Conservation (phyloP, 2,329 filamentous ascomycete genomes). For the Fusarium fujikuroi region DNA sequence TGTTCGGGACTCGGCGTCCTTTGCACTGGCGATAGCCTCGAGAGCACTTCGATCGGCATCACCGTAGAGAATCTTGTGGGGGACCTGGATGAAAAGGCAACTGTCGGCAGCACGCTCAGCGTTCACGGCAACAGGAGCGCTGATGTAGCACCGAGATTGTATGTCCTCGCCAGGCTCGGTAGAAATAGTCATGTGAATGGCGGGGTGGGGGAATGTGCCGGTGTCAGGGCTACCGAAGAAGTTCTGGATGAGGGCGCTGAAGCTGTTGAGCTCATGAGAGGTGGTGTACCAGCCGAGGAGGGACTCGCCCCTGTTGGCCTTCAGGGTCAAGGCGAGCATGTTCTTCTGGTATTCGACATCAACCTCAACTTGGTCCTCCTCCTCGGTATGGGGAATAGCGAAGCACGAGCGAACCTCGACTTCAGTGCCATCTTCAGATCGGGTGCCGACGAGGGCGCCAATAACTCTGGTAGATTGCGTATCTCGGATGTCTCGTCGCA, state of each 20-base stretch:
- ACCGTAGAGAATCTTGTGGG: constrained; percentile 90
- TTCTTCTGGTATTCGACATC: constrained; percentile 99
- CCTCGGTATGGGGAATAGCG: constrained; percentile 98
- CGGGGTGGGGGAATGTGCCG: constrained; percentile 96
- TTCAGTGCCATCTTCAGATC: constrained; percentile 96
- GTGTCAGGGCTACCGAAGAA: constrained; percentile 98
- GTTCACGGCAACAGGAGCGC: constrained; percentile 92
- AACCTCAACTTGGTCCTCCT: constrained; percentile 97
- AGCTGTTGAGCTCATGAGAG: constrained; percentile 95
- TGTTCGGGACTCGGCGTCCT: constrained; percentile 79
- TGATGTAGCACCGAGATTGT: constrained; percentile 93
- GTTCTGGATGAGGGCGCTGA: constrained; percentile 97
- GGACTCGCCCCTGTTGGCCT: constrained; percentile 91
- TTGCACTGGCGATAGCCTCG: constrained; percentile 85
- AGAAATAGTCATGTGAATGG: constrained; percentile 93
- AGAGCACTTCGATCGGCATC: constrained; percentile 75
- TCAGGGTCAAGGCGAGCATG: constrained; percentile 95
- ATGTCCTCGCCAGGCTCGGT: constrained; percentile 90
- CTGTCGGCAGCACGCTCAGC: constrained; percentile 94
- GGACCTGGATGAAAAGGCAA: constrained; percentile 97
- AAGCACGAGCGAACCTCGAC: constrained; percentile 97
- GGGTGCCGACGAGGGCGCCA: constrained; percentile 90
- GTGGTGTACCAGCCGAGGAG: constrained; percentile 99
- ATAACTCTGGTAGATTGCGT: constrained; percentile 95
- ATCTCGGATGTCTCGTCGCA: constrained; percentile 79